phyloP scores from a whole-genome alignment of 345 rosid genomes.

The Arabis hirsuta region DNA sequence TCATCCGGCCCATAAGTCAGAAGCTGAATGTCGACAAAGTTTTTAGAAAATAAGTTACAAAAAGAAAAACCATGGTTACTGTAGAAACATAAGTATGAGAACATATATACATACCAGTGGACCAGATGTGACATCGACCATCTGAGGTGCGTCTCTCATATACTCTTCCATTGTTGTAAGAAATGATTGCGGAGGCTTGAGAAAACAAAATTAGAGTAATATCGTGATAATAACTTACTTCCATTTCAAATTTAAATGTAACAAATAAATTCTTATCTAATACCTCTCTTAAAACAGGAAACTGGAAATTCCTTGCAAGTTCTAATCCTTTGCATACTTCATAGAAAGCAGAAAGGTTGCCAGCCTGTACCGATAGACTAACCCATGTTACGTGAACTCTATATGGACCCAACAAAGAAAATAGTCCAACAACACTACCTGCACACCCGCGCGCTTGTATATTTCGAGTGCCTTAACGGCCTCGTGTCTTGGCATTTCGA shows the following conservation, averaged over 20 bases:
- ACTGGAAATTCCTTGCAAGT: slow-evolving; percentile 91
- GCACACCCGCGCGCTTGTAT: slow-evolving; percentile 75
- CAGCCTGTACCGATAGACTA: slow-evolving; percentile 57
- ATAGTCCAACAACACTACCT: slow-evolving; percentile 51
- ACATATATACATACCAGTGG: slow-evolving; percentile 65
- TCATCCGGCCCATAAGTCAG: slow-evolving; percentile 84
- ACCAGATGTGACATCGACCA: slow-evolving; percentile 48
- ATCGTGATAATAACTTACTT: not conserved
- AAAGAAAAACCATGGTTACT: not conserved
- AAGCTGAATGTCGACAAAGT: slow-evolving; percentile 53
- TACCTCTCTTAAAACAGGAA: slow-evolving; percentile 87
- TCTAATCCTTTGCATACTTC: slow-evolving; percentile 85
- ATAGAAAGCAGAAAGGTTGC: slow-evolving; percentile 75
- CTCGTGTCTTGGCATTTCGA: slow-evolving; percentile 77
- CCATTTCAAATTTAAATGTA: not conserved
- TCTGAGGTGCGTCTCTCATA: slow-evolving; percentile 45
- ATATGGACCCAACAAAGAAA: slow-evolving; percentile 4
- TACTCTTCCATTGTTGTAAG: slow-evolving; percentile 48
- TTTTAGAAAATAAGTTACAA: slow-evolving; percentile 4
- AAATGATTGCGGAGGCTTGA: slow-evolving; percentile 87
- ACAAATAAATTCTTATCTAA: slow-evolving; percentile 19
- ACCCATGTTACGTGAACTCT: slow-evolving; percentile 14
- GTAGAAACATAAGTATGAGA: slow-evolving; percentile 7
- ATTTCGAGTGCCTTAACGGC: slow-evolving; percentile 67
- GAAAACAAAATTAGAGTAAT: slow-evolving; percentile 24